phyloP scores from a whole-genome alignment of 345 rosid species.

The Salix arbutifolia region DNA sequence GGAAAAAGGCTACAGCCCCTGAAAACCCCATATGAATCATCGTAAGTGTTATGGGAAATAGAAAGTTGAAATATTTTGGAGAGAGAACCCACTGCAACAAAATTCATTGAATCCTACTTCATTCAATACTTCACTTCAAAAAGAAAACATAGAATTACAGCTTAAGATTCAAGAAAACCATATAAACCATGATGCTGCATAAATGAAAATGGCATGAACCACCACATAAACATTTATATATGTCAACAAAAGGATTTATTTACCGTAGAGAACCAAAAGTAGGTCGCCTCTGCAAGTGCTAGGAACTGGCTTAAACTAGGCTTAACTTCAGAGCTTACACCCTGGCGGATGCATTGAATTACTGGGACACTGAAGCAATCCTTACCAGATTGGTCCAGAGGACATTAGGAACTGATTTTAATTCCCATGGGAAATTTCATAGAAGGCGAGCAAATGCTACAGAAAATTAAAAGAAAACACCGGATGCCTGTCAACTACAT shows the following conservation, averaged over 20 bases:
- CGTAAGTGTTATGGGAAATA: constrained; percentile 82
- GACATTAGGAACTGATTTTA: not conserved
- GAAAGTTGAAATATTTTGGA: constrained; percentile 84
- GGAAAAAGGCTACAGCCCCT: constrained; percentile 67
- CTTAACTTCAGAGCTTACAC: not conserved
- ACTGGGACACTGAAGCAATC: not conserved
- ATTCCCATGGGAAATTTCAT: not conserved
- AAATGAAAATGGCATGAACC: not conserved
- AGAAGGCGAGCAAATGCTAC: not conserved
- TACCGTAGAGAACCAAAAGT: not conserved
- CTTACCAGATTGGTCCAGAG: not conserved
- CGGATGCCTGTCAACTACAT: not conserved
- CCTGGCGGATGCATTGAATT: not conserved
- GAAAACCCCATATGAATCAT: constrained; percentile 97
- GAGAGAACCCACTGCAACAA: constrained; percentile 93
- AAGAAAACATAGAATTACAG: not conserved
- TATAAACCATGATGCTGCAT: not conserved
- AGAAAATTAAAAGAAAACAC: not conserved
- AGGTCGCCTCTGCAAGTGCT: not conserved
- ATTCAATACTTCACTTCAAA: not conserved
- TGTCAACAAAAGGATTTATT: not conserved
- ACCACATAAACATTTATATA: not conserved
- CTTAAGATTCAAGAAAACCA: not conserved
- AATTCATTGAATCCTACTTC: constrained; percentile 7
- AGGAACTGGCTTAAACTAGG: not conserved